Evolutionary conservation across 129 eudicot genomes (phyloP).

Genomic region (Ambrosia trifida): DNA sequence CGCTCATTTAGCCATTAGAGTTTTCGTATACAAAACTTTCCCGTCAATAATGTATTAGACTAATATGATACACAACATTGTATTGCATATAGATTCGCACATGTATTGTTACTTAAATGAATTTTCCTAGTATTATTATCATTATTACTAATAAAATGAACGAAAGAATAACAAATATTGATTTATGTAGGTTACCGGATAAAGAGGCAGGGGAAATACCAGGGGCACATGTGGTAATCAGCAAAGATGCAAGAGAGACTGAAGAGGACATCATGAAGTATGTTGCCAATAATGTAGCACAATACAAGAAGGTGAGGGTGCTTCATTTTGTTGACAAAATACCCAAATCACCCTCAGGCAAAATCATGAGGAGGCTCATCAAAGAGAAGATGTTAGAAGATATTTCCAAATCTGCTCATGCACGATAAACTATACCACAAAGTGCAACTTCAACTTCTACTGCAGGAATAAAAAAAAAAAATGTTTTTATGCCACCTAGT

Average conservation of each 20-base stretch:
- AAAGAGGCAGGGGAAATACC: conserved; percentile 92
- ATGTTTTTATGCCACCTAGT: too few relatives aligned
- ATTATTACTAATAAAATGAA: background rate
- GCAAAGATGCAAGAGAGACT: conserved; percentile 59
- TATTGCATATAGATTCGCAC: too few relatives aligned
- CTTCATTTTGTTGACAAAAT: conserved; percentile 77
- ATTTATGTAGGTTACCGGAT: conserved; percentile 65
- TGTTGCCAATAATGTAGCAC: conserved; percentile 74
- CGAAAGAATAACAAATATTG: background rate
- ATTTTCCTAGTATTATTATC: too few relatives aligned
- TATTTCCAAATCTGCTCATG: conserved; percentile 28
- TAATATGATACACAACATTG: too few relatives aligned
- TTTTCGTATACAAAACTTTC: too few relatives aligned
- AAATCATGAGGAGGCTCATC: conserved; percentile 84
- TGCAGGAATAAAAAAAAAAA: conserved; percentile 1
- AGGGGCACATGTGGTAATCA: conserved; percentile 84
- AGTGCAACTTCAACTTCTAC: conserved; percentile 5
- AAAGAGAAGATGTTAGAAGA: conserved; percentile 64
- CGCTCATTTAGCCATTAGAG: too few relatives aligned
- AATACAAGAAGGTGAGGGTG: conserved; percentile 71
- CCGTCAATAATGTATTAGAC: too few relatives aligned
- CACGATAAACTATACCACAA: background rate
- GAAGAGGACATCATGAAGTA: conserved; percentile 78
- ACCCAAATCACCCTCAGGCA: conserved; percentile 91
- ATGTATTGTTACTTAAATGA: too few relatives aligned